A percentile compares a stretch with the other conserved stretches of the same genome.
phyloP scores from a whole-genome alignment of 345 rosid species.

The Euphorbia peplus region DNA sequence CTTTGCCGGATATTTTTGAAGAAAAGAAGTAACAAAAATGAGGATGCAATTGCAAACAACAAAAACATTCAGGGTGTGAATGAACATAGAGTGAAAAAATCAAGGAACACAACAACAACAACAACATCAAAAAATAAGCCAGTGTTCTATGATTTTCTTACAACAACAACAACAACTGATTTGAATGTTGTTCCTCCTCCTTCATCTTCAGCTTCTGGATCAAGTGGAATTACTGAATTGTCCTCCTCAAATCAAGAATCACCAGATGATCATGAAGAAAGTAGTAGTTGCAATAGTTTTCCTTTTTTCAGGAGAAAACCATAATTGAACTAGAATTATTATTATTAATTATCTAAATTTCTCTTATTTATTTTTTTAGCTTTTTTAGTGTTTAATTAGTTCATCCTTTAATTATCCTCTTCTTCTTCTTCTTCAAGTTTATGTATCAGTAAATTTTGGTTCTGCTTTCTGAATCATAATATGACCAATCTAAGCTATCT shows the following conservation, averaged over 20 bases:
- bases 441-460: slow-evolving; percentile 29
- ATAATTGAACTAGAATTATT: slow-evolving; percentile 23
- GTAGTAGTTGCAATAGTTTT: slow-evolving; percentile 70
- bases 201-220: slow-evolving; percentile 57
- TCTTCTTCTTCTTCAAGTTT: slow-evolving; percentile 2
- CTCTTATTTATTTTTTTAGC: neutral
- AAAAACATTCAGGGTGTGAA: slow-evolving; percentile 17
- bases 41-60: slow-evolving; percentile 24
- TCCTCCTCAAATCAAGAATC: slow-evolving; percentile 49
- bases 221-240: slow-evolving; percentile 83
- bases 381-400: neutral
- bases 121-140: slow-evolving; percentile 27
- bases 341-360: neutral
- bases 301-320: slow-evolving; percentile 57
- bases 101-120: slow-evolving; percentile 10
- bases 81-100: slow-evolving; percentile 32
- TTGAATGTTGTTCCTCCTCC: slow-evolving; percentile 60
- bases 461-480: slow-evolving; percentile 33
- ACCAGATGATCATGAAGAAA: slow-evolving; percentile 60
- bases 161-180: slow-evolving; percentile 50
- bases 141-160: slow-evolving; percentile 79
- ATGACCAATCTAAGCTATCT: slow-evolving; percentile 29
- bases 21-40: slow-evolving; percentile 60
- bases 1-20: slow-evolving; percentile 89
- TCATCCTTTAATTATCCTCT: too few relatives aligned